These are phyloP conservation scores for Citrus cavaleriei DNA, from an alignment of 345 rosid species.

Conservation along the genomic window DNA sequence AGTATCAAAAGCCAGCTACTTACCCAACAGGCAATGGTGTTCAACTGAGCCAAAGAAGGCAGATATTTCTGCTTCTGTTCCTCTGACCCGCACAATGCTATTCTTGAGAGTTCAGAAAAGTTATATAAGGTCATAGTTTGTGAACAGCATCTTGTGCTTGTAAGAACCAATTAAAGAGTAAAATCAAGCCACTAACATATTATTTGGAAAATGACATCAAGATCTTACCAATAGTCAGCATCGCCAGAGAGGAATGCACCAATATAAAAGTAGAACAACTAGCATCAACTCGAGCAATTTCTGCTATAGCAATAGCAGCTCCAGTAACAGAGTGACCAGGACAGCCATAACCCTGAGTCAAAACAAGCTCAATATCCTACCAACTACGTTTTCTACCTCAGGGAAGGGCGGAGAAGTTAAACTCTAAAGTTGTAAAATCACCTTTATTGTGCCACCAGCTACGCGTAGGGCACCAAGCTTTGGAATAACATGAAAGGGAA, in stretches of 20 bases:
- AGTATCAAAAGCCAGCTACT: constrained; percentile 20
- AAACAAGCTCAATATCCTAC: constrained; percentile 19
- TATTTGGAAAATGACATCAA: constrained; percentile 1
- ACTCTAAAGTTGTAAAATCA: constrained; percentile 16
- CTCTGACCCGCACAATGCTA: constrained; percentile 93
- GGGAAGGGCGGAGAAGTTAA: background rate
- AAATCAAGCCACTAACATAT: background rate
- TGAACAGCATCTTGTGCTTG: background rate
- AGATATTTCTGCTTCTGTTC: constrained; percentile 79
- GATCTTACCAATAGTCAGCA: constrained; percentile 91
- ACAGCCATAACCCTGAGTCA: constrained; percentile 83
- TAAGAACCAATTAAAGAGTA: background rate
- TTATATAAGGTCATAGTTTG: constrained; percentile 9
- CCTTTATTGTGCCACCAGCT: constrained; percentile 93
- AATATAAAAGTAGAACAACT: constrained; percentile 83
- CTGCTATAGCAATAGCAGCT: constrained; percentile 65
- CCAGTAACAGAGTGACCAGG: constrained; percentile 82
- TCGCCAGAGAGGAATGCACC: constrained; percentile 86
- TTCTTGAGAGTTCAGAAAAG: constrained; percentile 31
- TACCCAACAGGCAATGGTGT: constrained; percentile 85
- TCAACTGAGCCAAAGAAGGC: constrained; percentile 75
- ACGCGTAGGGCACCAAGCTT: constrained; percentile 58
- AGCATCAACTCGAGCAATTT: constrained; percentile 96
- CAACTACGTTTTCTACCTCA: background rate
- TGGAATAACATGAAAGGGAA: constrained; percentile 83